Evolutionary conservation across 2,329 filamentous ascomycete genomes (phyloP), one percentile per base, ranked within the genome.

Genomic region (Trichoderma arundinaceum): DNA sequence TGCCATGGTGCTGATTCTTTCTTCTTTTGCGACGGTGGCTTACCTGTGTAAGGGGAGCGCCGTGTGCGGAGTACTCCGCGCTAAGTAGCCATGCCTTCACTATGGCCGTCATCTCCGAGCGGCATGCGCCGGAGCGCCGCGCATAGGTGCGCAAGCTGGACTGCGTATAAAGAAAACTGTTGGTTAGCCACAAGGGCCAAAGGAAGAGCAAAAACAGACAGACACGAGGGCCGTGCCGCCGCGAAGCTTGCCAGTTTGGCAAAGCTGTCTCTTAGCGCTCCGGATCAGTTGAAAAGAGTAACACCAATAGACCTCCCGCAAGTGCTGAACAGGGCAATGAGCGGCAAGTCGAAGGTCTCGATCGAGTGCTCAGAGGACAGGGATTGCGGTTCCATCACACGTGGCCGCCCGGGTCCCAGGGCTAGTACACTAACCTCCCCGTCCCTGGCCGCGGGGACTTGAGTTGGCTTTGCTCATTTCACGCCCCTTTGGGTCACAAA

Each of bases 391-490:
- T 64, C 65, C 65, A 46, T 49, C 66, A 57, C 69, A 71, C 69
- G 69, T 71, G 69, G 69, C 66, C 48, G 68, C 60, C 67, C 66
- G 69, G 64, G 51, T 49, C 68, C 54, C 66, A 65, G 59, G 59
- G 32, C 62, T n/a, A 28, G 22, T 28, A 46, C 67, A 61, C 68
- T 68, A 67, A 68, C 53, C 64, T 67, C 49, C 39, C 67, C 68
- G 68, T 62, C 66, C 68, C 65, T 63, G 64, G 54, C 32, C 19
- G 51, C 53, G 39, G 53, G 41, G 49, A 44, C 22, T 61, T 48
- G 19, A 46, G 41, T 64, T 49, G 51, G n/a, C 10, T 38, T 44
- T 38, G 12, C 33, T 61, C 22, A 17, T 9, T n/a, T 38, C 63
- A 60, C 63, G 28, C 54, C 51, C 61, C 10, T 15, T 35, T 19